A percentile compares a stretch with the other conserved stretches of the same genome.
phyloP scores from a whole-genome alignment of 768 basidiomycete genomes.

The Lactifluus piperatus region DNA sequence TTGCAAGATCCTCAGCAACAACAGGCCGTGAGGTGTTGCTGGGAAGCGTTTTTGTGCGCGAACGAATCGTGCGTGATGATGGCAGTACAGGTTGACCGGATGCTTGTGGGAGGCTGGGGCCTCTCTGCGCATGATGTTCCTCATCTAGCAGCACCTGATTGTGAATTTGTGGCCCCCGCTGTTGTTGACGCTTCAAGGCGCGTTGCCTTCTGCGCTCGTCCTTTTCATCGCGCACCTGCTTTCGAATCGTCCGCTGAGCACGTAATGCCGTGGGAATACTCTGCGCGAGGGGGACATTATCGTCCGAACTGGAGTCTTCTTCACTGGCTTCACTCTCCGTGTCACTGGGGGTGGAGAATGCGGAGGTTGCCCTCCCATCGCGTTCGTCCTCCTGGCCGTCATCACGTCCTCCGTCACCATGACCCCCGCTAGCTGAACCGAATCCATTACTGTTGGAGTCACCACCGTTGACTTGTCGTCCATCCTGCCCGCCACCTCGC shows the following conservation, averaged over 20 bases:
- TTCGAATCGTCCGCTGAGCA: conserved; percentile 74
- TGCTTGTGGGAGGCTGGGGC: background rate
- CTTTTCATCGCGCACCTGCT: conserved; percentile 60
- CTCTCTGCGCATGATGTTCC: background rate
- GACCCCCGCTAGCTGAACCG: conserved; percentile 13
- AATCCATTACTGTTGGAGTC: conserved; percentile 25
- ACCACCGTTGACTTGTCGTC: conserved; percentile 20
- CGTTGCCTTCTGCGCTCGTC: conserved; percentile 40
- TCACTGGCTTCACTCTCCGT: conserved; percentile 35
- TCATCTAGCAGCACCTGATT: background rate
- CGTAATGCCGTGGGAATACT: conserved; percentile 75
- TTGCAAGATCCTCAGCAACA: conserved; percentile 16
- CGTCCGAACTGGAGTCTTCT: conserved; percentile 34
- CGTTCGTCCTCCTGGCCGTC: conserved; percentile 34
- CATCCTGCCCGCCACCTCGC: conserved; percentile 19
- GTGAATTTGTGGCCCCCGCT: background rate
- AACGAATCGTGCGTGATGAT: background rate
- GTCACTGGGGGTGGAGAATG: conserved; percentile 28
- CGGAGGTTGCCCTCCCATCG: conserved; percentile 22
- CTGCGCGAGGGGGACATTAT: conserved; percentile 78
- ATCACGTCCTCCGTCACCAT: conserved; percentile 28
- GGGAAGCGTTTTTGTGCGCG: conserved; percentile 18
- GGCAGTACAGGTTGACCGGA: background rate
- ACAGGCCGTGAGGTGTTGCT: conserved; percentile 11
- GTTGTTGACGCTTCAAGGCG: conserved; percentile 20